Conservation (phyloP, 2,329 filamentous ascomycete genomes). For the Aschersonia sp. region DNA sequence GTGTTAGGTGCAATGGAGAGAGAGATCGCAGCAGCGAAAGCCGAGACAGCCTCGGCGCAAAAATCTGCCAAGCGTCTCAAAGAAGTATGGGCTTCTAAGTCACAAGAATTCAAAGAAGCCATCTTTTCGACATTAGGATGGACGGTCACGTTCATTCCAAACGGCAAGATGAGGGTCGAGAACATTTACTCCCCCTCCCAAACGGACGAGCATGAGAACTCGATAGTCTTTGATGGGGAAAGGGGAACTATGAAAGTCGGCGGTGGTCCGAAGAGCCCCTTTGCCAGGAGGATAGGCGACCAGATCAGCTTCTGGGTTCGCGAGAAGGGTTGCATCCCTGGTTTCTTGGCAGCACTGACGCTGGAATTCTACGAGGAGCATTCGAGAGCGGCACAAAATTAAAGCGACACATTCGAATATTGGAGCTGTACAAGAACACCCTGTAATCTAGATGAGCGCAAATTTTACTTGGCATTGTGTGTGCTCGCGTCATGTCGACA, state of each 20-base stretch:
- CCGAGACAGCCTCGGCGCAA: slow-evolving; percentile 56
- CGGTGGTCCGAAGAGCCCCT: slow-evolving; percentile 73
- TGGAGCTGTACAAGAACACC: no score
- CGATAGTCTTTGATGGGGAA: slow-evolving; percentile 79
- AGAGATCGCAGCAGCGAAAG: slow-evolving; percentile 56
- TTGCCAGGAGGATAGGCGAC: slow-evolving; percentile 71
- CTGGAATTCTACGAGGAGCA: slow-evolving; percentile 81
- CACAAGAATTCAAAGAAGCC: slow-evolving; percentile 86
- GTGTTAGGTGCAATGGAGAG: slow-evolving; percentile 62
- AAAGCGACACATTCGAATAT: neutral
- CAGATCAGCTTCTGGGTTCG: slow-evolving; percentile 94
- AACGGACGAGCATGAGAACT: slow-evolving; percentile 56
- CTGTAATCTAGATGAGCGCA: no score
- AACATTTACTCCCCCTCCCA: slow-evolving; percentile 63
- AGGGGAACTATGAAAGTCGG: slow-evolving; percentile 96
- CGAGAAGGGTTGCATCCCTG: slow-evolving; percentile 83
- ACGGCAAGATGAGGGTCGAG: slow-evolving; percentile 87
- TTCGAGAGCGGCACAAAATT: neutral
- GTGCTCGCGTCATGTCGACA: no score
- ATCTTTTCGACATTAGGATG: slow-evolving; percentile 86
- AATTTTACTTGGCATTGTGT: no score
- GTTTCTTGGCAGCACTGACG: slow-evolving; percentile 80
- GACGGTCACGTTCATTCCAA: slow-evolving; percentile 93
- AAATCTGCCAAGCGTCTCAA: slow-evolving; percentile 79
- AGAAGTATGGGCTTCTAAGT: slow-evolving; percentile 84